Percentiles rank a stretch among this genome's conserved stretches.
Conservation (phyloP, 805 yeast genomes). For the Nematodospora valgi region DNA sequence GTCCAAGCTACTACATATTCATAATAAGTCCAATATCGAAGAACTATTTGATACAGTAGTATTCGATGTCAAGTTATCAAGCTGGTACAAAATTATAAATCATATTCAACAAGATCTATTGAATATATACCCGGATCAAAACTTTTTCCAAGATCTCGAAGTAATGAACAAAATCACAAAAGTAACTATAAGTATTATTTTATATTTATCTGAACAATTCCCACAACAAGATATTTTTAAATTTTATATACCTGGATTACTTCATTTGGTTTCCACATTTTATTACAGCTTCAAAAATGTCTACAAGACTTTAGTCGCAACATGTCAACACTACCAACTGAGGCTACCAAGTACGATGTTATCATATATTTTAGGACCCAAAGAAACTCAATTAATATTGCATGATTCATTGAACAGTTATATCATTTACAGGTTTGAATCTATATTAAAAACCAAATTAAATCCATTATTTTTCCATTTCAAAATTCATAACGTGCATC, state of each 20-base stretch:
- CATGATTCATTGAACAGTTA: slow-evolving; percentile 5
- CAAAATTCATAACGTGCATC: slow-evolving; percentile 34
- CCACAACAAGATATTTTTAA: slow-evolving; percentile 9
- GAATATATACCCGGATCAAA: slow-evolving; percentile 19
- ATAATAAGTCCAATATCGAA: not conserved
- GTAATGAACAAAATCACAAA: slow-evolving; percentile 13
- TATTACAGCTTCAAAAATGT: slow-evolving; percentile 32
- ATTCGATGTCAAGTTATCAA: slow-evolving; percentile 3
- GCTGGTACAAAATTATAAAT: slow-evolving; percentile 7
- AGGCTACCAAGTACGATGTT: slow-evolving; percentile 20
- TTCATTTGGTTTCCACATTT: slow-evolving; percentile 39
- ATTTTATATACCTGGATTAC: slow-evolving; percentile 35
- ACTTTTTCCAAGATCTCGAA: slow-evolving; percentile 14
- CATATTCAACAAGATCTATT: slow-evolving; percentile 14
- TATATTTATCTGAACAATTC: slow-evolving; percentile 11
- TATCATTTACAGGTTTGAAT: slow-evolving; percentile 39
- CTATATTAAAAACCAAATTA: slow-evolving; percentile 39
- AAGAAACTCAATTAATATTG: slow-evolving; percentile 3
- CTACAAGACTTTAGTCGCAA: slow-evolving; percentile 34
- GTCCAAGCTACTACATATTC: slow-evolving; percentile 6
- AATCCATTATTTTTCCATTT: slow-evolving; percentile 52
- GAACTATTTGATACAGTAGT: not conserved
- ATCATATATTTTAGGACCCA: slow-evolving; percentile 9
- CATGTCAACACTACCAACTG: slow-evolving; percentile 36
- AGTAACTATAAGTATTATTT: slow-evolving; percentile 30